Evolutionary conservation across 2,329 filamentous ascomycete genomes (phyloP), one percentile per base, ranked within the genome.

Genomic region (Rhynchosporium agropyri): DNA sequence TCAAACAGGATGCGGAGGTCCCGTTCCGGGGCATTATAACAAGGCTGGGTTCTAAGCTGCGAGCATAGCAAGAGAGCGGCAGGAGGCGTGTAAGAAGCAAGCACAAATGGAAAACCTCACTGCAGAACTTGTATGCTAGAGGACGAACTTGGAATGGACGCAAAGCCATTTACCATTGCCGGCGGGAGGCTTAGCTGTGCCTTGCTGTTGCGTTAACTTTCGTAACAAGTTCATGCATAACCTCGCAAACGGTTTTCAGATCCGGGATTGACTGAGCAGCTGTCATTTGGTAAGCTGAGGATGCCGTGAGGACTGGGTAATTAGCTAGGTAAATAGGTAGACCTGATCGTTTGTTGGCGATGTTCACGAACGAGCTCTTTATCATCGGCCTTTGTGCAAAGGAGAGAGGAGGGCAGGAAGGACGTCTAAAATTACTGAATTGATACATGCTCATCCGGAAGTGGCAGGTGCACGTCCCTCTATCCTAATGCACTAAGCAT

Each of bases 401-500:
- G 20, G 20, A 20, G 20, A 1, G 20, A 20, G 20, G 20, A 20
- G 20, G 20, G 20, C 33, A 42, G n/a, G 36, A 36, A 54, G 33
- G 51, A 40, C 33, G 51, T 54, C 38, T 20, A 33, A 26, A 54
- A 54, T 54, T 54, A 54, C 51, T 53, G 50, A 54, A 54, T 13
- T 42, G 33, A 54, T 42, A 46, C 43, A 20, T 36, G 33, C 5
- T 36, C 33, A 36, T 46, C 4, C 51, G 13, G 36, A 40, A 54
- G 33, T 28, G n/a, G 51, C 10, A 54, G 33, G 51, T 42, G 51
- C 51, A 54, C 51, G 51, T 40, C 51, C 51, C 51, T 9, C 5
- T 15, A 20, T 36, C 31, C 9, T 38, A 40, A 42, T 26, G 54
- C 1, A 28, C 43, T 40, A 57, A 57, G 43, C 31, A 40, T 54